These are phyloP conservation scores for Suillus subalutaceus DNA, from an alignment of 768 basidiomycete species.

Conservation along the genomic window DNA sequence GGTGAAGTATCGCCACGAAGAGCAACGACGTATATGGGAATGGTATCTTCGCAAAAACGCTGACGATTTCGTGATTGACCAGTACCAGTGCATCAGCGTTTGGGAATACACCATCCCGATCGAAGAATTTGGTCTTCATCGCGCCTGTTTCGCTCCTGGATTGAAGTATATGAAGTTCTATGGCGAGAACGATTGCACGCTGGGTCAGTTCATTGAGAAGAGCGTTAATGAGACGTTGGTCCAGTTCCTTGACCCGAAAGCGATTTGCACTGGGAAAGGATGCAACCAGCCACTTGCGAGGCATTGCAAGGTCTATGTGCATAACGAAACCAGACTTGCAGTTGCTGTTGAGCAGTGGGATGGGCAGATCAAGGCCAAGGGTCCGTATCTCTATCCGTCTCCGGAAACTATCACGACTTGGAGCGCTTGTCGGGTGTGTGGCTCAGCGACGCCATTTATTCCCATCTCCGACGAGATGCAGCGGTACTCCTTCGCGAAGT, in stretches of 20 bases:
- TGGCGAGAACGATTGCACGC: conserved; percentile 87
- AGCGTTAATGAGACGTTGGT: conserved; percentile 68
- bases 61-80: conserved; percentile 88
- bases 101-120: conserved; percentile 82
- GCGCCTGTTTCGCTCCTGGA: conserved; percentile 76
- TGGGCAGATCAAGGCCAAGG: conserved; percentile 60
- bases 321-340: conserved; percentile 80
- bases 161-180: conserved; percentile 85
- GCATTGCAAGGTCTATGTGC: conserved; percentile 91
- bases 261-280: conserved; percentile 79
- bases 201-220: conserved; percentile 92
- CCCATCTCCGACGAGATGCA: conserved; percentile 91
- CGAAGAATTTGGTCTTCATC: conserved; percentile 64
- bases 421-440: conserved; percentile 83
- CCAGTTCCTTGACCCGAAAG: conserved; percentile 72
- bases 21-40: conserved; percentile 90
- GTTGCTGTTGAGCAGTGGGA: conserved; percentile 91
- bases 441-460: conserved; percentile 83
- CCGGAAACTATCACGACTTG: conserved; percentile 88
- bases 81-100: conserved; percentile 87
- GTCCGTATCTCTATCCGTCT: conserved; percentile 55
- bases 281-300: conserved; percentile 81
- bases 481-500: conserved; percentile 93
- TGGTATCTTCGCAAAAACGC: conserved; percentile 90
- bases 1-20: conserved; percentile 80